Conservation (phyloP, 495 filamentous ascomycete species). For the Glonium stellatum region DNA sequence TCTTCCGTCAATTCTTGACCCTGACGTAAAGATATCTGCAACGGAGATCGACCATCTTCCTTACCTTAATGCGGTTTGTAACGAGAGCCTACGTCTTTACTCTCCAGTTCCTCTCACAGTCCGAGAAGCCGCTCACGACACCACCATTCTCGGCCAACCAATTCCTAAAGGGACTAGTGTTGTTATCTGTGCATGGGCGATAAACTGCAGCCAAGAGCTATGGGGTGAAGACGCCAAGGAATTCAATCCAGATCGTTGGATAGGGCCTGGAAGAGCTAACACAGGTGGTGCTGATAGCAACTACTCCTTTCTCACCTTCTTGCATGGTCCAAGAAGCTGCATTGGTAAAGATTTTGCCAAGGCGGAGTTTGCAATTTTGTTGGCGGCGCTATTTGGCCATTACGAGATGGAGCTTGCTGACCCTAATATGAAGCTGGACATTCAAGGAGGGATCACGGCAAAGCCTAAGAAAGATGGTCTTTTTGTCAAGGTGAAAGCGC, state of each 20-base stretch:
- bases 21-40: conserved; percentile 42
- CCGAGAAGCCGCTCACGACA: conserved; percentile 57
- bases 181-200: conserved; percentile 43
- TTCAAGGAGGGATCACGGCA: conserved; percentile 35
- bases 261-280: conserved; percentile 30
- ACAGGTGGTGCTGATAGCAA: conserved; percentile 38
- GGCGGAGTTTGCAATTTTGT: conserved; percentile 72
- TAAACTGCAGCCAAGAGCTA: conserved; percentile 32
- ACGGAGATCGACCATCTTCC: conserved; percentile 48
- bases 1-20: conserved; percentile 52
- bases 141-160: conserved; percentile 49
- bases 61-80: conserved; percentile 57
- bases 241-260: conserved; percentile 43
- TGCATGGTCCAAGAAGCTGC: conserved; percentile 44
- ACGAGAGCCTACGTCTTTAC: conserved; percentile 53
- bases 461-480: conserved; percentile 37
- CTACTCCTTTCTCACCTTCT: conserved; percentile 38
- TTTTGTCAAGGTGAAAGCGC: conserved; percentile 15
- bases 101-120: conserved; percentile 56
- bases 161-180: conserved; percentile 52
- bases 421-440: conserved; percentile 28
- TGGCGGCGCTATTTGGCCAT: conserved; percentile 67
- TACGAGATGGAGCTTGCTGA: conserved; percentile 54
- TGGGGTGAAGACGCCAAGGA: conserved; percentile 38
- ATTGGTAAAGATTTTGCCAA: conserved; percentile 65